Evolutionary conservation across 176 grass and related monocot genomes (phyloP).

Genomic region (Tillandsia fasciculata): DNA sequence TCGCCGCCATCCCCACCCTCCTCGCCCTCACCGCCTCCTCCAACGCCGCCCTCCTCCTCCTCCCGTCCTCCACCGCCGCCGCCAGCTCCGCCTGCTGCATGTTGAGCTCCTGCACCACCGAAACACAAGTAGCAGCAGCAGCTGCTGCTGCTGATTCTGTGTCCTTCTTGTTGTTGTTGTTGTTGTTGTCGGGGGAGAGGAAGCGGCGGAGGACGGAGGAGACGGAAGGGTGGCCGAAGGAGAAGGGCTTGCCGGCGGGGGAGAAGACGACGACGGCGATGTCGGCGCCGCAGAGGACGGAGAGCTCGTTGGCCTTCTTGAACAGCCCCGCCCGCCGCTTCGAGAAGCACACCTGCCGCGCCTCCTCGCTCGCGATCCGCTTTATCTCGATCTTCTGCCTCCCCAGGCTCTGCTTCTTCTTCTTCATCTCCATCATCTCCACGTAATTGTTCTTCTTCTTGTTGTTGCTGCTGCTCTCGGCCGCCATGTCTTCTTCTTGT

Average conservation of each 20-base stretch:
- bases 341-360: constrained; percentile 50
- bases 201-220: constrained; percentile 23
- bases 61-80: constrained; percentile 10
- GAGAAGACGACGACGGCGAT: constrained; percentile 47
- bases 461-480: no score
- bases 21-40: constrained; percentile 1
- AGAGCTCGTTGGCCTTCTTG: constrained; percentile 69
- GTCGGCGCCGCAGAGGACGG: constrained; percentile 39
- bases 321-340: constrained; percentile 39
- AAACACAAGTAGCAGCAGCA: no score
- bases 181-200: not conserved
- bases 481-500: no score
- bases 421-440: no score
- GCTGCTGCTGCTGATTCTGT: no score
- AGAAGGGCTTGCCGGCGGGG: constrained; percentile 40
- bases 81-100: not conserved
- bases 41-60: constrained; percentile 12
- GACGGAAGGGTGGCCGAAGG: constrained; percentile 41
- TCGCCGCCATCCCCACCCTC: constrained; percentile 2
- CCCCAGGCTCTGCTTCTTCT: no score
- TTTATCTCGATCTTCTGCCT: no score
- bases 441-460: no score
- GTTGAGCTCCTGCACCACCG: constrained; percentile 5
- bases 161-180: no score
- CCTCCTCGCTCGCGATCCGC: no score